Base-by-base conservation (phyloP, 176 grass and related monocot genomes). In the Hordeum vulgare region DNA sequence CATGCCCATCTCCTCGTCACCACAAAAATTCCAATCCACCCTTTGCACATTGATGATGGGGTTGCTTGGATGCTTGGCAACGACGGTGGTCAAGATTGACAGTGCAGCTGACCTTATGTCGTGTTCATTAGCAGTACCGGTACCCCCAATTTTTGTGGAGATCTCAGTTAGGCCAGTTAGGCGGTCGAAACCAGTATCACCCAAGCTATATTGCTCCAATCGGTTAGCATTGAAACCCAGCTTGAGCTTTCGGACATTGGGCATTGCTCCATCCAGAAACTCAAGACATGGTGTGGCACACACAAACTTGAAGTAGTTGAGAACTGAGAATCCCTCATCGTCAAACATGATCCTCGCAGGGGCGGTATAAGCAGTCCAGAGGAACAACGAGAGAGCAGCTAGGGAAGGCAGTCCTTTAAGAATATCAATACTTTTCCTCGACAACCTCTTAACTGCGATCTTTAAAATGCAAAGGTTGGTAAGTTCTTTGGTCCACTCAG, bases 121-220 rank as follows among this genome's bases (percentile, higher is more conserved):
- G 41, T 2, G 0, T 12, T 44, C 11, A 13, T 44, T 9, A 60
- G 21, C 2, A 47, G 1, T 73, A 8, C 21, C 20, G 13, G 31
- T 0, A 4, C 4, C 2, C 31, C 74, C 53, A 17, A 77, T 59
- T 37, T 77, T 77, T 60, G 31, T 10, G 23, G 33, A 25, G 6
- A 76, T 1, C 17, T 21, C 51, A n/a, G 11, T 3, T n/a, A 76
- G 73, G 1, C 73, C 5, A 57, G 18, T 4, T 10, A 77, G 58
- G 15, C 15, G 20, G 11, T 25, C 10, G 11, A 77, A 8, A 0
- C 54, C 54, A 26, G 2, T 31, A 8, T 36, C 11, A 9, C 1
- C 0, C 0, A 17, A 1, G 0, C 8, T 40, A 10, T 61, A 5
- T 26, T 24, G 12, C 1, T 5, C 6, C 0, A 26, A 0, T 0